phyloP scores from a whole-genome alignment of 2,329 filamentous ascomycete species.

The Didymosphaeria variabile region DNA sequence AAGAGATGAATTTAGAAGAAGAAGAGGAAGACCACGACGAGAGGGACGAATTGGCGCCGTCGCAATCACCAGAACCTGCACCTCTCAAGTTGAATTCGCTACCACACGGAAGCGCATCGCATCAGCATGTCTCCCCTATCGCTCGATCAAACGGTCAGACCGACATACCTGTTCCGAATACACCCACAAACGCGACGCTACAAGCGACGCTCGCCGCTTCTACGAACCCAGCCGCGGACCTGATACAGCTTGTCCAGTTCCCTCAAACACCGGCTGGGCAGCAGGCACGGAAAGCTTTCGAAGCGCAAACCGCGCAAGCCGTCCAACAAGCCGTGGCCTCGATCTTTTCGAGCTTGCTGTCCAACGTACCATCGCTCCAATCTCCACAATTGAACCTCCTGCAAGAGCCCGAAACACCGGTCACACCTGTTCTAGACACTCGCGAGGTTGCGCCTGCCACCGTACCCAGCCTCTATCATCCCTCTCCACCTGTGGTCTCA shows the following conservation, averaged over 20 bases:
- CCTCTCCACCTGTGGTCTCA: slow-evolving; percentile 27
- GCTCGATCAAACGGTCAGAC: not conserved
- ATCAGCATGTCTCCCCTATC: not conserved
- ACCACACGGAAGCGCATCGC: not conserved
- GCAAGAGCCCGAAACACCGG: slow-evolving; percentile 11
- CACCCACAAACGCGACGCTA: slow-evolving; percentile 5
- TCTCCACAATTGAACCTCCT: slow-evolving; percentile 13
- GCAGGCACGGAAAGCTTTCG: slow-evolving; percentile 37
- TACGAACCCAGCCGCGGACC: slow-evolving; percentile 27
- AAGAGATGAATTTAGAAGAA: slow-evolving; percentile 49
- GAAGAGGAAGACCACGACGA: slow-evolving; percentile 27
- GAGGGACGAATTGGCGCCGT: slow-evolving; percentile 44
- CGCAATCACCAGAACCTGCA: slow-evolving; percentile 21
- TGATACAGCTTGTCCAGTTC: slow-evolving; percentile 37
- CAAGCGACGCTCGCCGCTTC: slow-evolving; percentile 19
- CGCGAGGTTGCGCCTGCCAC: slow-evolving; percentile 33
- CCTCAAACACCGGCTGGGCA: slow-evolving; percentile 42
- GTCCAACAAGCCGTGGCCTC: slow-evolving; percentile 37
- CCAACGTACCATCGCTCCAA: slow-evolving; percentile 20
- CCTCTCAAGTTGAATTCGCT: slow-evolving; percentile 2
- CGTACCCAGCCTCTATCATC: slow-evolving; percentile 41
- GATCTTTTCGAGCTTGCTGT: slow-evolving; percentile 28
- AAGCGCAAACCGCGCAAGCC: slow-evolving; percentile 36
- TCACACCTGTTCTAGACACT: slow-evolving; percentile 15
- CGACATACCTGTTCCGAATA: not conserved